Evolutionary conservation across 2,329 filamentous ascomycete genomes (phyloP).

Genomic region (Fusarium sp.): DNA sequence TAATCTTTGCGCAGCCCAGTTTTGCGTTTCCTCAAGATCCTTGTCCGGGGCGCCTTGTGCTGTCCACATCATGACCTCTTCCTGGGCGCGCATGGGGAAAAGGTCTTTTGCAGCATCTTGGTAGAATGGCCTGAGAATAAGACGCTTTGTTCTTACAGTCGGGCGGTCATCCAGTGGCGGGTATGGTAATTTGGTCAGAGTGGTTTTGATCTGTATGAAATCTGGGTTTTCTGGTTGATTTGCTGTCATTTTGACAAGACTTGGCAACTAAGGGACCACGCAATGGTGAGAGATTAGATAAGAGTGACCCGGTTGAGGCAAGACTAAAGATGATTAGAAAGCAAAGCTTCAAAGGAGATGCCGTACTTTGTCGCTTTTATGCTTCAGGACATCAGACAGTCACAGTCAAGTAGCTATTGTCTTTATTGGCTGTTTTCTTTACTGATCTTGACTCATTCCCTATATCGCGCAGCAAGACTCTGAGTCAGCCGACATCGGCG

Average conservation of each 20-base stretch:
- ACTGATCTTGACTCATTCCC: not conserved
- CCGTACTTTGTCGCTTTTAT: not conserved
- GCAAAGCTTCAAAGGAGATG: rapidly evolving
- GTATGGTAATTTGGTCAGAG: not conserved
- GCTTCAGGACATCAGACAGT: rapidly evolving
- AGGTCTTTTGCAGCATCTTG: not conserved
- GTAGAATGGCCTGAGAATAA: slow-evolving; percentile 2
- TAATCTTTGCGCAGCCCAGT: not conserved
- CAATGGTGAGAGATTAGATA: rapidly evolving
- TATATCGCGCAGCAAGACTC: not conserved
- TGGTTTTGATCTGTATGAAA: not conserved
- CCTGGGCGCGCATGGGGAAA: not conserved
- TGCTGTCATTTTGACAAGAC: not conserved
- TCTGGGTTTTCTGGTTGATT: not conserved
- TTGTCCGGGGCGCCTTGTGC: slow-evolving; percentile 3
- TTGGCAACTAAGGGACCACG: rapidly evolving
- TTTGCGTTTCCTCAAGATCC: not conserved
- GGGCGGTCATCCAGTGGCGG: not conserved
- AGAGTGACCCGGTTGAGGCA: rapidly evolving
- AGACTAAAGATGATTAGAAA: rapidly evolving
- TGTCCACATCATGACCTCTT: slow-evolving; percentile 19
- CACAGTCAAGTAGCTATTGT: too few relatives aligned
- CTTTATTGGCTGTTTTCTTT: not conserved
- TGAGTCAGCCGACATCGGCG: not conserved
- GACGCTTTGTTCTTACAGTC: not conserved